phyloP scores from a whole-genome alignment of 164 flowering plant species.

The Cinnamomum chago region DNA sequence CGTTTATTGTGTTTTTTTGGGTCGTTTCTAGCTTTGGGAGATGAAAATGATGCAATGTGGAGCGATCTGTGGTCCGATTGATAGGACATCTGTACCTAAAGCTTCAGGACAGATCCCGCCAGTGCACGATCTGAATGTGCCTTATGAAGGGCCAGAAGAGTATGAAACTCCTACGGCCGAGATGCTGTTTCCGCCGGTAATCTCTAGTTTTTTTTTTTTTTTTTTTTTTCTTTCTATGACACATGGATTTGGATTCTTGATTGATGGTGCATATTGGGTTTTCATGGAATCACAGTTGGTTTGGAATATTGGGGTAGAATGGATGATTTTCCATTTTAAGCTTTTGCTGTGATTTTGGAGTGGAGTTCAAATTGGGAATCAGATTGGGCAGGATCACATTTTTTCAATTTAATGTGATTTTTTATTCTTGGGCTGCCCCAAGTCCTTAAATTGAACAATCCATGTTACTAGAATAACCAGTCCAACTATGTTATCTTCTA shows the following conservation, averaged over 20 bases:
- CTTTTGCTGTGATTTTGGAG: background rate
- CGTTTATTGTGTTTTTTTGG: background rate
- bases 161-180: conserved; percentile 99
- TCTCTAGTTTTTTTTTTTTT: conserved; percentile 12
- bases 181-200: conserved; percentile 91
- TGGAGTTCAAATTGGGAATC: background rate
- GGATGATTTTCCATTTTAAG: background rate
- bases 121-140: conserved; percentile 93
- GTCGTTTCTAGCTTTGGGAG: conserved; percentile 67
- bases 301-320: background rate
- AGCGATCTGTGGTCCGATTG: conserved; percentile 57
- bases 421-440: no score
- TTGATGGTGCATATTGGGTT: background rate
- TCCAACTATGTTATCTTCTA: no score
- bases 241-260: background rate
- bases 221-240: background rate
- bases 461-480: no score
- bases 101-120: conserved; percentile 43
- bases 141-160: conserved; percentile 90
- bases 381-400: no score
- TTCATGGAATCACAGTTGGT: background rate
- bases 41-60: conserved; percentile 89
- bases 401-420: no score
- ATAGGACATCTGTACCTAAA: conserved; percentile 46
- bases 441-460: no score